These are phyloP conservation scores for Vachellia pachyceras DNA, from an alignment of 306 rosid species.

Conservation along the genomic window DNA sequence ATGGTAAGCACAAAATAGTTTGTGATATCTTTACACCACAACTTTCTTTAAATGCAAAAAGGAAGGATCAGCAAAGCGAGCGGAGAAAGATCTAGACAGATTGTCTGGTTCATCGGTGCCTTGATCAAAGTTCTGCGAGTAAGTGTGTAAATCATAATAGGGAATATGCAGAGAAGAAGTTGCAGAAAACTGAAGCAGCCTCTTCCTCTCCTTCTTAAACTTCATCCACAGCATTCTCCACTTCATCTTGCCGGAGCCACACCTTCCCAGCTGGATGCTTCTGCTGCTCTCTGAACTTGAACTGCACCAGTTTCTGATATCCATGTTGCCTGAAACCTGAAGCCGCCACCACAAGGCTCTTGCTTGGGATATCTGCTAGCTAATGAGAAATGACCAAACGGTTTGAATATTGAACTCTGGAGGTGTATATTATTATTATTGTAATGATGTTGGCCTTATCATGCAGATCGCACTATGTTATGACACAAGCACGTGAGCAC, in stretches of 20 bases:
- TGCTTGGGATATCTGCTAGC: neutral
- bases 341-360: neutral
- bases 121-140: constrained; percentile 65
- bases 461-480: constrained; percentile 22
- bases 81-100: constrained; percentile 58
- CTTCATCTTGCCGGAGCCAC: constrained; percentile 34
- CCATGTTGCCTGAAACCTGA: constrained; percentile 37
- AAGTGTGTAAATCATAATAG: constrained; percentile 56
- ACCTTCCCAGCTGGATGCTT: constrained; percentile 45
- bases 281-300: constrained; percentile 28
- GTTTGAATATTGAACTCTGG: neutral
- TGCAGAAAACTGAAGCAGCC: constrained; percentile 36
- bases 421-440: neutral
- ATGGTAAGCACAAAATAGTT: neutral
- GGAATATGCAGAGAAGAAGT: constrained; percentile 32
- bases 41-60: constrained; percentile 27
- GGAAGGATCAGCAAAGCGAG: constrained; percentile 52
- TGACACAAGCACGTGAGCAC: constrained; percentile 16
- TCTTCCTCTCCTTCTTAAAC: constrained; percentile 54
- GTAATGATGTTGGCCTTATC: neutral
- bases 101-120: constrained; percentile 47
- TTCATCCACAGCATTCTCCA: constrained; percentile 47
- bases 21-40: constrained; percentile 13
- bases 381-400: neutral
- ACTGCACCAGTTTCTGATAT: constrained; percentile 43